Evolutionary conservation across 1,284 basidiomycete genomes (phyloP).

Genomic region (Sanghuangporus baumii): DNA sequence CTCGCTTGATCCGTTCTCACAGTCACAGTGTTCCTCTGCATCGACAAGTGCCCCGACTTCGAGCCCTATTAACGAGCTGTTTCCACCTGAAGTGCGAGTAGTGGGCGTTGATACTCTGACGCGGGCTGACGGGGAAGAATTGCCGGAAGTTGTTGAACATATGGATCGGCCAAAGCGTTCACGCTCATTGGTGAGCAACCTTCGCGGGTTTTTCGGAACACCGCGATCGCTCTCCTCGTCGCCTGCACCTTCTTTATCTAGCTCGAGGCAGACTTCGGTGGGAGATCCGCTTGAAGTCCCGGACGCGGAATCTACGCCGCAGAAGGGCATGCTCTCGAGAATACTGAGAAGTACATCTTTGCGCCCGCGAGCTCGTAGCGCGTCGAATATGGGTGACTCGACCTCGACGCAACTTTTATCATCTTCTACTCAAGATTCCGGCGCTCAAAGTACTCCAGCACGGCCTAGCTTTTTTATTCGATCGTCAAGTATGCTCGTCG

Average conservation of each 20-base stretch:
- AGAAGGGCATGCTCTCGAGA: conserved; percentile 1
- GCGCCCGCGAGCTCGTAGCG: neutral
- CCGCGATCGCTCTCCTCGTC: conserved; percentile 31
- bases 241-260: conserved; percentile 16
- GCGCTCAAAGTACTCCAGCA: neutral
- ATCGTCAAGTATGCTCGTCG: conserved; percentile 5
- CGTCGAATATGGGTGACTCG: neutral
- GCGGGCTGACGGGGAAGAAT: neutral
- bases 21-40: conserved; percentile 44
- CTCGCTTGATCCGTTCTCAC: conserved; percentile 20
- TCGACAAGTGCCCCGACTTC: conserved; percentile 31
- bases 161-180: conserved; percentile 36
- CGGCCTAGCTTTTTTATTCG: neutral
- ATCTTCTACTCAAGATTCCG: neutral
- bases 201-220: conserved; percentile 35
- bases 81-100: conserved; percentile 22
- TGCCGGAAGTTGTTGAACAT: conserved; percentile 13
- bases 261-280: conserved; percentile 7
- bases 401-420: neutral
- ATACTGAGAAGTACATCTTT: conserved; percentile 1
- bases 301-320: neutral
- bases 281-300: neutral
- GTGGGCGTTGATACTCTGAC: conserved; percentile 16
- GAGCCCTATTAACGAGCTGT: neutral
- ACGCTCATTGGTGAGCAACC: conserved; percentile 45